Evolutionary conservation across 805 yeast species (phyloP).

Genomic region (Candida andamanensis): DNA sequence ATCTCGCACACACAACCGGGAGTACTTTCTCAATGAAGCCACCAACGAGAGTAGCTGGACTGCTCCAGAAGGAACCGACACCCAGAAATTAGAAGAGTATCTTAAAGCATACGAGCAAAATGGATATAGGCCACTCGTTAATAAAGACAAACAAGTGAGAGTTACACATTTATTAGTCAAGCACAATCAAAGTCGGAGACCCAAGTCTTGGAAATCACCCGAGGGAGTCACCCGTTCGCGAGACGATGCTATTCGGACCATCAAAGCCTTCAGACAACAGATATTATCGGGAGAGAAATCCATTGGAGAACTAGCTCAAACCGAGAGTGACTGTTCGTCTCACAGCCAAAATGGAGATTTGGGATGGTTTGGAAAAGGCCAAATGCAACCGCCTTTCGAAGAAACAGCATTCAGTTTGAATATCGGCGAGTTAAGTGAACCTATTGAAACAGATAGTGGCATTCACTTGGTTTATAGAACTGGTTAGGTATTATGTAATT

Average conservation of each 20-base stretch:
- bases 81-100: constrained; percentile 52
- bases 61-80: constrained; percentile 80
- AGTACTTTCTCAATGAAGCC: constrained; percentile 70
- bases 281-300: constrained; percentile 61
- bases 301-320: constrained; percentile 66
- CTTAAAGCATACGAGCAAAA: constrained; percentile 34
- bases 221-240: constrained; percentile 70
- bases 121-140: constrained; percentile 42
- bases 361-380: constrained; percentile 83
- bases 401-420: constrained; percentile 76
- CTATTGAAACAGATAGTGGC: constrained; percentile 88
- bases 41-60: constrained; percentile 83
- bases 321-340: constrained; percentile 86
- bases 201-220: constrained; percentile 81
- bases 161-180: constrained; percentile 81
- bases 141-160: constrained; percentile 61
- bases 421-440: constrained; percentile 76
- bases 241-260: constrained; percentile 72
- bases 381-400: constrained; percentile 95
- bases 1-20: constrained; percentile 77
- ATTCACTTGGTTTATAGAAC: constrained; percentile 84
- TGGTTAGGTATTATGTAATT: constrained; percentile 42
- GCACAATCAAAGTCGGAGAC: constrained; percentile 79
- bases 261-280: constrained; percentile 52
- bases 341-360: constrained; percentile 87